A percentile compares a stretch with the other conserved stretches of the same genome.
Evolutionary conservation across 129 eudicot genomes (phyloP).

Genomic region (Chrysanthemum lavandulifolium): DNA sequence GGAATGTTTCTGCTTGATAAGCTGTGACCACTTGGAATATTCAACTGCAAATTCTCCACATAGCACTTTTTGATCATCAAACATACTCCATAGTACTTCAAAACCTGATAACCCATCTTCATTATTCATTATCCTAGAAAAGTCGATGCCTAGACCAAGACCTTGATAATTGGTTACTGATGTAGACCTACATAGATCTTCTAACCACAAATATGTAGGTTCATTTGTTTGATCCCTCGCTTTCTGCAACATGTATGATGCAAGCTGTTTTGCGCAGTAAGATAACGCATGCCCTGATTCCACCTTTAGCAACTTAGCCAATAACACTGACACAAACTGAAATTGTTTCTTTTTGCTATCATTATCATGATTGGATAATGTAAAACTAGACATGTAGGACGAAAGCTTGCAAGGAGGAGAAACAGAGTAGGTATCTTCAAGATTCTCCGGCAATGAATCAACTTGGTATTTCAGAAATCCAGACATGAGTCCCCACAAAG

Average conservation of each 20-base stretch:
- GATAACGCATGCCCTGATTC: constrained; percentile 45
- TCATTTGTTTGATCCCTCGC: constrained; percentile 38
- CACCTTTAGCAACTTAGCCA: constrained; percentile 42
- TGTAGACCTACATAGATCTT: constrained; percentile 37
- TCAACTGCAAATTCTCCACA: constrained; percentile 43
- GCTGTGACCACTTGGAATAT: constrained; percentile 44
- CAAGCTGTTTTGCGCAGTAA: constrained; percentile 59
- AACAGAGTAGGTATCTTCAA: constrained; percentile 36
- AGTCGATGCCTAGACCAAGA: constrained; percentile 28
- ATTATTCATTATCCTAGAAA: constrained; percentile 24
- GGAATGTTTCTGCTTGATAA: constrained; percentile 47
- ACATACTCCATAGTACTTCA: constrained; percentile 53
- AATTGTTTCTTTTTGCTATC: constrained; percentile 27
- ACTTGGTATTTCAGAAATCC: constrained; percentile 50
- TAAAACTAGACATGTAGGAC: constrained; percentile 7
- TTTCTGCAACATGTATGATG: constrained; percentile 53
- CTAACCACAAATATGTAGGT: constrained; percentile 46
- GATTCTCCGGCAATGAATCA: constrained; percentile 35
- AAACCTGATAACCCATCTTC: constrained; percentile 38
- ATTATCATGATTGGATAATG: constrained; percentile 21
- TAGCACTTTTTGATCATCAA: constrained; percentile 39
- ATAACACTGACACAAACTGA: constrained; percentile 32
- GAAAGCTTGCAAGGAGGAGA: constrained; percentile 32
- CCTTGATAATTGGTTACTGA: constrained; percentile 29
- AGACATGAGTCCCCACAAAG: constrained; percentile 69